Base-by-base conservation (phyloP, 2,329 filamentous ascomycete genomes). In the Leptoxyphium fumago region DNA sequence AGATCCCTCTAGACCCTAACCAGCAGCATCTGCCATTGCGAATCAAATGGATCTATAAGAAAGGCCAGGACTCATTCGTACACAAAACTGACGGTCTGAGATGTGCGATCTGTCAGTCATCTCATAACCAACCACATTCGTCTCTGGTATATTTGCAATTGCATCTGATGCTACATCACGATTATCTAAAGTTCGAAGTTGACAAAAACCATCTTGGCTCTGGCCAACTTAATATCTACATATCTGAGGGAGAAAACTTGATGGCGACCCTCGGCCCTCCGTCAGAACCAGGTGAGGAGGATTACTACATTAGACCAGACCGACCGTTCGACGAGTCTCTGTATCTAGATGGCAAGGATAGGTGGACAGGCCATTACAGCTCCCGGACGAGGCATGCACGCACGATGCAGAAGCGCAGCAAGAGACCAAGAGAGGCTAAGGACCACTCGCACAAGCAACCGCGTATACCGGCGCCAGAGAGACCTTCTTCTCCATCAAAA, bases 91-190 rank as follows among this genome's bases (percentile, higher is more conserved):
- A 42, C 14, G 46, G 46, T 28, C 42, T 39, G 2, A 14, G 43
- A 1, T 46, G 45, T 17, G 45, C 45, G 2, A 39, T 39, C 34
- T 28, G 21, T 14, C 6, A 28, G 29, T 21, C 34, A 14, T 21
- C 29, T 2, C 28, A 38, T 14, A 41, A 42, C 45, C 8, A 47
- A 45, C 18, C 47, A 44, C 51, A 55, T 39, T 40, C 51, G 10
- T 53, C 51, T 8, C 53, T 58, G 32, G 50, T 52, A 14, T 46
- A 52, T 32, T 51, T 68, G 2, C 52, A 57, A 10, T 52, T 61
- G 42, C 65, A 68, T 43, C 46, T 62, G 5, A 45, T 57, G 5
- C 44, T 50, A 13, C 53, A 52, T 45, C 65, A 68, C 43, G 58
- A 62, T 15, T 52, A 62, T 29, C 61, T 64, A 43, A 49, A 48